These are phyloP conservation scores for Peribolospora kevripleyi DNA, from an alignment of 768 basidiomycete genomes.

Conservation along the genomic window DNA sequence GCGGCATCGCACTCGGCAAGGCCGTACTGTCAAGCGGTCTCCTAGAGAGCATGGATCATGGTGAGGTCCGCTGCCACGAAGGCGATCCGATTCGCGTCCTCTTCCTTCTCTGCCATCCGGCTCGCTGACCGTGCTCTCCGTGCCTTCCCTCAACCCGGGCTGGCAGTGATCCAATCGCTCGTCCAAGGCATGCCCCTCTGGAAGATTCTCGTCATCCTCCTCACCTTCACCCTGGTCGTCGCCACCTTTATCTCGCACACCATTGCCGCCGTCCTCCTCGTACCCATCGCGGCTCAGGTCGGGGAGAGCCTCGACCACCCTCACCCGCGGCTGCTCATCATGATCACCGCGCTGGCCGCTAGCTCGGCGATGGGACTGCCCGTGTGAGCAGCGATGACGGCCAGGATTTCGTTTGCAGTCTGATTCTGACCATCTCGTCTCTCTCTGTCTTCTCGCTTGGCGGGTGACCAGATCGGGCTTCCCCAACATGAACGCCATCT, in stretches of 20 bases:
- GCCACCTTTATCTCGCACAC: constrained; percentile 78
- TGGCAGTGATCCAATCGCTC: constrained; percentile 8
- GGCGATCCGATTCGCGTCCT: constrained; percentile 24
- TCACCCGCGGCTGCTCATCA: constrained; percentile 62
- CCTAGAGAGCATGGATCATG: constrained; percentile 44
- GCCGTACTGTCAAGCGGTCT: constrained; percentile 77
- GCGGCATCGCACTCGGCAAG: constrained; percentile 84
- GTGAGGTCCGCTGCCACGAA: too few species aligned
- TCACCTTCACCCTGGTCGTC: constrained; percentile 27
- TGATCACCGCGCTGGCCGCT: constrained; percentile 26
- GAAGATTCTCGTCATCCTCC: constrained; percentile 16
- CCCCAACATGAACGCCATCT: constrained; percentile 32
- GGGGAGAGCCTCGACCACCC: constrained; percentile 47
- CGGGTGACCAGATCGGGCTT: neutral
- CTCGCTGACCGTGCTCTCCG: neutral
- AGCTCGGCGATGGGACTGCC: constrained; percentile 78
- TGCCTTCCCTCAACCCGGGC: constrained; percentile 1
- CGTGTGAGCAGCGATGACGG: constrained; percentile 30
- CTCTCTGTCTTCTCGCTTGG: neutral
- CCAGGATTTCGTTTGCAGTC: neutral
- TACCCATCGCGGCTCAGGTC: constrained; percentile 80
- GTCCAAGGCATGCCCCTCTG: constrained; percentile 15
- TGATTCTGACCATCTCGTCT: neutral
- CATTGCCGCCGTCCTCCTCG: constrained; percentile 85
- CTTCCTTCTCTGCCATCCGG: constrained; percentile 26